Evolutionary conservation across 2,329 filamentous ascomycete genomes (phyloP).

Genomic region (Gnomoniopsis sp.): DNA sequence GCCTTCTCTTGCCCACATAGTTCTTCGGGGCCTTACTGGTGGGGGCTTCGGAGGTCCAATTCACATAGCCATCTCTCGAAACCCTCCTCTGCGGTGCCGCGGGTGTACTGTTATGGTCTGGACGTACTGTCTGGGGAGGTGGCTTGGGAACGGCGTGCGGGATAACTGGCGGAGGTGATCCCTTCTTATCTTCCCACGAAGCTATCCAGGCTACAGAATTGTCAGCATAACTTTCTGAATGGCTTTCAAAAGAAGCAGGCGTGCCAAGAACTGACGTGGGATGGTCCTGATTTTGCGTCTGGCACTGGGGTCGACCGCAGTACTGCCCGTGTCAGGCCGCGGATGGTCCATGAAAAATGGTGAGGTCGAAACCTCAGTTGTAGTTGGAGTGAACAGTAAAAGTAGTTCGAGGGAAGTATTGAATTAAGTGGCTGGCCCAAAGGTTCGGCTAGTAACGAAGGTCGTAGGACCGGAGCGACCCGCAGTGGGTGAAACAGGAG

Average conservation of each 20-base stretch:
- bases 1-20: conserved; percentile 43
- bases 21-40: conserved; percentile 31
- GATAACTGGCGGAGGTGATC: conserved; percentile 31
- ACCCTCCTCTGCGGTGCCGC: conserved; percentile 38
- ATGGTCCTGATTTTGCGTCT: conserved; percentile 28
- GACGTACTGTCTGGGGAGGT: conserved; percentile 35
- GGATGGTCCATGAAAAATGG: conserved; percentile 10
- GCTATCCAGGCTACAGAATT: conserved; percentile 43
- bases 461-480: neutral
- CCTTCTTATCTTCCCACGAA: conserved; percentile 42
- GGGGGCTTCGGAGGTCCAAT: conserved; percentile 34
- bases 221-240: conserved; percentile 13
- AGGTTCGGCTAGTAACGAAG: neutral
- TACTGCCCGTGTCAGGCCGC: conserved; percentile 15
- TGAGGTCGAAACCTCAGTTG: neutral
- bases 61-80: conserved; percentile 46
- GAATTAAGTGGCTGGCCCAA: neutral
- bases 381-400: conserved; percentile 3
- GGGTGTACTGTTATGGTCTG: conserved; percentile 41
- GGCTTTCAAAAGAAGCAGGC: neutral
- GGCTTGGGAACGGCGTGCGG: conserved; percentile 37
- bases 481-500: conserved; percentile 15
- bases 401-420: neutral
- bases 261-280: conserved; percentile 25
- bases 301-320: conserved; percentile 14